These are phyloP conservation scores for Coemansia sp. DNA, from an alignment of 192 early-diverging fungal genomes.

Conservation along the genomic window DNA sequence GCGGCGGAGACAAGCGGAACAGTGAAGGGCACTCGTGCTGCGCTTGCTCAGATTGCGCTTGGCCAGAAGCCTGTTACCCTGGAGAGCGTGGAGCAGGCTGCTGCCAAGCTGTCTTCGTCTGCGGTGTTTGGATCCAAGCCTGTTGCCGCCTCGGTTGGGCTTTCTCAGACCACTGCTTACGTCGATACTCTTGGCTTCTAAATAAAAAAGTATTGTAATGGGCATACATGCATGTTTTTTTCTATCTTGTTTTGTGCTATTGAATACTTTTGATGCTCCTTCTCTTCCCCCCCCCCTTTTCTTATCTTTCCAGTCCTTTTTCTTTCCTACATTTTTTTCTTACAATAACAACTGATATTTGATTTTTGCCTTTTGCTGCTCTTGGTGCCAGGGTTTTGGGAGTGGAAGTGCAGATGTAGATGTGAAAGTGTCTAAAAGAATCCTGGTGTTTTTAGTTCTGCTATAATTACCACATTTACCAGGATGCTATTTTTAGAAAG, in stretches of 20 bases:
- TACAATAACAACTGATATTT: no score
- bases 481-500: no score
- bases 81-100: slow-evolving; percentile 30
- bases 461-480: no score
- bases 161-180: slow-evolving; percentile 48
- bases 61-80: slow-evolving; percentile 26
- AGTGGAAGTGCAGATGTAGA: no score
- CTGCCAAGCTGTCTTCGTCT: slow-evolving; percentile 12
- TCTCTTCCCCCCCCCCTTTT: no score
- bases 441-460: no score
- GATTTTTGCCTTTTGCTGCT: no score
- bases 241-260: background rate
- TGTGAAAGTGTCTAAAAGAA: no score
- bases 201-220: background rate
- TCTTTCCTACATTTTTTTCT: no score
- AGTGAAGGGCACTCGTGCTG: slow-evolving; percentile 20
- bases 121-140: slow-evolving; percentile 42
- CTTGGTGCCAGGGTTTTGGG: no score
- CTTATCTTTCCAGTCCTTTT: background rate
- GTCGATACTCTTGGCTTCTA: slow-evolving; percentile 57
- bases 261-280: no score
- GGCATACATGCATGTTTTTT: background rate
- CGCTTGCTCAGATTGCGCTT: slow-evolving; percentile 24
- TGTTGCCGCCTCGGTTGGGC: slow-evolving; percentile 38
- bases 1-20: slow-evolving; percentile 23